Conservation (phyloP, 1,139 yeast genomes). For the Hemisphaericaspora xylanilytica region DNA sequence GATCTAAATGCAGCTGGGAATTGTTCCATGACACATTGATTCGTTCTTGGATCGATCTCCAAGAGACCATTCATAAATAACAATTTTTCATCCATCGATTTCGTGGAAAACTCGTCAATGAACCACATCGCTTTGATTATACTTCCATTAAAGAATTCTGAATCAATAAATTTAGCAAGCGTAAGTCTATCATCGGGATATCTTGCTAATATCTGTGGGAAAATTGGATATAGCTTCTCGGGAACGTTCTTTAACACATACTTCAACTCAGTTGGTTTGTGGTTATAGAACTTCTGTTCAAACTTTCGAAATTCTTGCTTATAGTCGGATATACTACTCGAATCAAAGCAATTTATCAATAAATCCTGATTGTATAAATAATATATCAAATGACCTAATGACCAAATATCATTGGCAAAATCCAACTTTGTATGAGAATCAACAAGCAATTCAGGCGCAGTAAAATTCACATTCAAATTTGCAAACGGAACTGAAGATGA, state of each 20-base stretch:
- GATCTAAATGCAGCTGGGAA: constrained; percentile 71
- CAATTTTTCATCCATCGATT: constrained; percentile 62
- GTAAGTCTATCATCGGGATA: constrained; percentile 44
- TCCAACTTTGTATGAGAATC: constrained; percentile 43
- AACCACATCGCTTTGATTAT: constrained; percentile 79
- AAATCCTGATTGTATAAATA: constrained; percentile 58
- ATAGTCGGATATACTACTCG: constrained; percentile 48
- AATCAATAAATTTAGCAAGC: constrained; percentile 51
- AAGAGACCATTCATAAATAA: constrained; percentile 68
- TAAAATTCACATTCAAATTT: constrained; percentile 66
- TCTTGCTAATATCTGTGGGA: constrained; percentile 42
- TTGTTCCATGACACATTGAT: constrained; percentile 48
- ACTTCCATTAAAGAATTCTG: constrained; percentile 72
- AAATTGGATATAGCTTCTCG: constrained; percentile 27
- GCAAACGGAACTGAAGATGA: constrained; percentile 80
- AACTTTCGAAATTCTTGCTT: constrained; percentile 45
- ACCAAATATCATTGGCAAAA: constrained; percentile 77
- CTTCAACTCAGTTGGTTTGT: constrained; percentile 45
- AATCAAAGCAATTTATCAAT: constrained; percentile 47
- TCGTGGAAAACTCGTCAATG: constrained; percentile 81
- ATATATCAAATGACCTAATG: constrained; percentile 74
- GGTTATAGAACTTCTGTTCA: constrained; percentile 40
- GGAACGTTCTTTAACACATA: constrained; percentile 47
- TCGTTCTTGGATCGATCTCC: constrained; percentile 17
- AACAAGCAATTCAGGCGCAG: constrained; percentile 38